A percentile compares a stretch with the other conserved stretches of the same genome.
phyloP scores from a whole-genome alignment of 352 stramenopile species.

The Blastocystis sp. region DNA sequence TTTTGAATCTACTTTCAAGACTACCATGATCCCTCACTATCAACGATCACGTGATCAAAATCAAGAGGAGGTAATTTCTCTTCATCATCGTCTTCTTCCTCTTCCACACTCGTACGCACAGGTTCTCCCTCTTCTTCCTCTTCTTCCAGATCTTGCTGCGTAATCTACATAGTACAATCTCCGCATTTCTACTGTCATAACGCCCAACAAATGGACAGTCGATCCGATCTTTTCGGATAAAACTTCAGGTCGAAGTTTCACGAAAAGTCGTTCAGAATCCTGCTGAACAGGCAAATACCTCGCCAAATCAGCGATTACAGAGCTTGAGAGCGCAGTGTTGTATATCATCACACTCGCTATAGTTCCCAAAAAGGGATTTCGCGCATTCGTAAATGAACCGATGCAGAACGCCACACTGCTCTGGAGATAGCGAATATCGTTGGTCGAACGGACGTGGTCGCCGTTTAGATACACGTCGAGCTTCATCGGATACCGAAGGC shows the following conservation, averaged over 20 bases:
- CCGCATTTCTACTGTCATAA: neutral
- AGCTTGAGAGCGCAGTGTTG: neutral
- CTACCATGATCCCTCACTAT: neutral
- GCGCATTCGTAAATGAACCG: neutral
- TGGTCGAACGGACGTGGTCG: neutral
- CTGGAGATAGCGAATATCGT: neutral
- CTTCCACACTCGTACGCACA: neutral
- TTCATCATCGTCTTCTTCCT: neutral
- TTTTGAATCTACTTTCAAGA: neutral
- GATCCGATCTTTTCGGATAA: neutral
- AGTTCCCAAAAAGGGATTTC: neutral
- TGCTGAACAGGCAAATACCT: neutral
- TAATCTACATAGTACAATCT: neutral
- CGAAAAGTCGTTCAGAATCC: neutral
- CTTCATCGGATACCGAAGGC: neutral
- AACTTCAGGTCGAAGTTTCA: constrained; percentile 33
- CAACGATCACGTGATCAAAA: neutral
- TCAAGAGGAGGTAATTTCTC: neutral
- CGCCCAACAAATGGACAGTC: neutral
- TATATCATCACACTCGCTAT: constrained; percentile 15
- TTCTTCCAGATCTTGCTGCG: neutral
- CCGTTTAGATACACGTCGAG: neutral
- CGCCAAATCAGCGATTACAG: constrained; percentile 17
- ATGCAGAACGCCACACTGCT: constrained; percentile 9
- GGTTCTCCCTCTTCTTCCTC: neutral